A percentile compares a stretch with the other conserved stretches of the same genome.
Conservation (phyloP, 2,329 filamentous ascomycete genomes). For the Aspergillus tanneri region DNA sequence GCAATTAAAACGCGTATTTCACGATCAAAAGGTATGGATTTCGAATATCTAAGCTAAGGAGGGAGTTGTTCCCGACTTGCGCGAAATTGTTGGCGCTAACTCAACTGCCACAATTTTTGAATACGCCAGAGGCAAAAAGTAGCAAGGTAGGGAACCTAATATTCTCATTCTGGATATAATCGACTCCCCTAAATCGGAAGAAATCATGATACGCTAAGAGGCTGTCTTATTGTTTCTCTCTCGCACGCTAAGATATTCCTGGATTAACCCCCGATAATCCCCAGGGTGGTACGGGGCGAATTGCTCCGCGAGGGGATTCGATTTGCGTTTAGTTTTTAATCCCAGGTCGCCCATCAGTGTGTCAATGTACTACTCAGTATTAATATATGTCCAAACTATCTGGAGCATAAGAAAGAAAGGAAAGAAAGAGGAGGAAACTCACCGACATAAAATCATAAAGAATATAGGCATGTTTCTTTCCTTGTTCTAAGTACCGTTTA, state of each 20-base stretch:
- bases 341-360: background rate
- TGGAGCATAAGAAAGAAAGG: background rate
- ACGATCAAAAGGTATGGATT: too few species aligned
- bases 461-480: slow-evolving; percentile 31
- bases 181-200: too few species aligned
- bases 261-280: background rate
- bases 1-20: too few species aligned
- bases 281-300: background rate
- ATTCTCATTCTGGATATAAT: too few species aligned
- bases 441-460: slow-evolving; percentile 36
- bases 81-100: too few species aligned
- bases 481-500: slow-evolving; percentile 32
- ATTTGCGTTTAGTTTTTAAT: background rate
- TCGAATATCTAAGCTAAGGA: too few species aligned
- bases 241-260: background rate
- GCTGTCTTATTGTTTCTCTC: too few species aligned
- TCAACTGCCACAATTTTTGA: too few species aligned
- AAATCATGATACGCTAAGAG: too few species aligned
- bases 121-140: too few species aligned
- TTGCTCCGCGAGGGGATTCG: background rate
- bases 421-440: slow-evolving; percentile 7
- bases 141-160: too few species aligned
- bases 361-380: slow-evolving; percentile 1
- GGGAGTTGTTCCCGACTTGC: too few species aligned
- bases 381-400: background rate